These are phyloP conservation scores for Diplodia scrobiculata DNA, from an alignment of 2,329 filamentous ascomycete species.

Conservation along the genomic window DNA sequence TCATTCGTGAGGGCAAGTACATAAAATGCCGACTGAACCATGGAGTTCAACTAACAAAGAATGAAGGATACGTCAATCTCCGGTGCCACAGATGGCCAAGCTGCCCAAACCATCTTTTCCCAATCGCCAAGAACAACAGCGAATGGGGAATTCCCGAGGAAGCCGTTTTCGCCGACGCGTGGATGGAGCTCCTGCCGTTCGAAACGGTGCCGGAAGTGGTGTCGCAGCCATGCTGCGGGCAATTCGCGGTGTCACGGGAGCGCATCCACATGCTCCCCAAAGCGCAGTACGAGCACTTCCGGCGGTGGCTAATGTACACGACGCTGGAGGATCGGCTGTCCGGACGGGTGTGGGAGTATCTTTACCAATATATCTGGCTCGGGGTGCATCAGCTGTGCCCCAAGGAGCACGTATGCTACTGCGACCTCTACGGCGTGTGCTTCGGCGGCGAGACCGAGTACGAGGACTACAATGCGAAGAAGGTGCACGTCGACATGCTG, in stretches of 20 bases:
- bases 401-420: constrained; percentile 57
- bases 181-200: constrained; percentile 28
- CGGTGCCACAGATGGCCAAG: constrained; percentile 44
- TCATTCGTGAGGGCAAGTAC: constrained; percentile 35
- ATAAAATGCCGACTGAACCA: constrained; percentile 35
- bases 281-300: constrained; percentile 53
- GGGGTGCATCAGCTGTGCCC: constrained; percentile 49
- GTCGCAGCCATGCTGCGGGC: constrained; percentile 32
- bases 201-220: constrained; percentile 30
- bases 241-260: constrained; percentile 32
- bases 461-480: constrained; percentile 48
- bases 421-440: constrained; percentile 61
- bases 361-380: constrained; percentile 61
- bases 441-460: constrained; percentile 52
- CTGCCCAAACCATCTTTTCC: constrained; percentile 44
- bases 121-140: constrained; percentile 52
- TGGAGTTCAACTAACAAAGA: constrained; percentile 30
- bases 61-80: constrained; percentile 46
- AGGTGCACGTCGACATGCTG: constrained; percentile 41
- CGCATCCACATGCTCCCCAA: constrained; percentile 44
- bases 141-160: constrained; percentile 53
- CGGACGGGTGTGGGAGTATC: constrained; percentile 59
- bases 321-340: constrained; percentile 54
- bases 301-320: constrained; percentile 58
- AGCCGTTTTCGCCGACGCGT: constrained; percentile 27